These are phyloP conservation scores for Aphanomyces cochlioides DNA, from an alignment of 352 stramenopile species.

Conservation along the genomic window DNA sequence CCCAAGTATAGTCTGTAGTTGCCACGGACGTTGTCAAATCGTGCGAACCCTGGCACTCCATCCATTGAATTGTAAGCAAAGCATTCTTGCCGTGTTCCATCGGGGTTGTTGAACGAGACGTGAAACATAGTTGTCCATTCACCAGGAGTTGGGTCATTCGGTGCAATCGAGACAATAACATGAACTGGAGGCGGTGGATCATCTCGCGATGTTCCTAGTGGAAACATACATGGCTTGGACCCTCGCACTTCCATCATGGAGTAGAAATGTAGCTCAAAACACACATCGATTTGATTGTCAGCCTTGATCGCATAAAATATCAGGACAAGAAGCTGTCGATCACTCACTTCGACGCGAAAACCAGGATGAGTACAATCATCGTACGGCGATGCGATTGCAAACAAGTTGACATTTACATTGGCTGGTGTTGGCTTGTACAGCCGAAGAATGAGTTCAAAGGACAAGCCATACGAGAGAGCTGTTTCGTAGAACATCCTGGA, in stretches of 20 bases:
- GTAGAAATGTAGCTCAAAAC: conserved; percentile 24
- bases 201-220: background rate
- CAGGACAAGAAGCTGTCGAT: conserved; percentile 51
- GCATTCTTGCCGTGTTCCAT: conserved; percentile 1
- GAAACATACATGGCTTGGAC: background rate
- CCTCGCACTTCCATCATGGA: conserved; percentile 10
- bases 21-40: background rate
- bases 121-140: conserved; percentile 7
- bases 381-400: conserved; percentile 62
- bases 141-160: background rate
- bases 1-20: conserved; percentile 19
- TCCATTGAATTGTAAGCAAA: conserved; percentile 21
- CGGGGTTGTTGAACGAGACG: background rate
- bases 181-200: background rate
- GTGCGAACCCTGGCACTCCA: background rate
- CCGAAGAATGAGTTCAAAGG: conserved; percentile 66
- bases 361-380: conserved; percentile 58
- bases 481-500: background rate
- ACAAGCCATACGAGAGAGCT: conserved; percentile 38
- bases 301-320: conserved; percentile 44
- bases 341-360: conserved; percentile 63
- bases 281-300: conserved; percentile 31
- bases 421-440: conserved; percentile 29
- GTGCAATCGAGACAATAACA: background rate
- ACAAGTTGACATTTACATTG: conserved; percentile 63